Percentiles rank a stretch among this genome's conserved stretches.
phyloP scores from a whole-genome alignment of 2,329 filamentous ascomycete species.

The Hypomyces rosellus region DNA sequence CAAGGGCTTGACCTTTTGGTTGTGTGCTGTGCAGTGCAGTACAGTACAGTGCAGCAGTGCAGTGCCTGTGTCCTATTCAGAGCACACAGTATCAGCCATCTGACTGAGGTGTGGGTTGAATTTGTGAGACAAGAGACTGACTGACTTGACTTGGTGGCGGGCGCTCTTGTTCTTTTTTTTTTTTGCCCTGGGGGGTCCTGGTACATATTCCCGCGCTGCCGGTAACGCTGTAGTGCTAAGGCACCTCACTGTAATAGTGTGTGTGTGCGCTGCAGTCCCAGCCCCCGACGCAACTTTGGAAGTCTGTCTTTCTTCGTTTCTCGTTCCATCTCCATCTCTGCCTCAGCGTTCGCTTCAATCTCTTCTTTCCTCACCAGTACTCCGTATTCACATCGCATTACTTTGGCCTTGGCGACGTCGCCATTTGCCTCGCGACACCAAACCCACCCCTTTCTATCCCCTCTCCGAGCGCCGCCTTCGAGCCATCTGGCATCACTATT shows the following conservation, averaged over 20 bases:
- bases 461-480: conserved; percentile 5
- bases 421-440: conserved; percentile 8
- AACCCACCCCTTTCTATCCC: not conserved
- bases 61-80: no score
- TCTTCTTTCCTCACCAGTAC: not conserved
- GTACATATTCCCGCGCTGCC: conserved; percentile 11
- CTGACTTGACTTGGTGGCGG: not conserved
- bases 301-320: conserved; percentile 1
- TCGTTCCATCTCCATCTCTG: not conserved
- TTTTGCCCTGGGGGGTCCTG: not conserved
- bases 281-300: conserved; percentile 2
- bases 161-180: not conserved
- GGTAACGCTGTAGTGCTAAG: conserved; percentile 8
- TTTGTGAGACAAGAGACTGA: not conserved
- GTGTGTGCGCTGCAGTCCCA: conserved; percentile 10
- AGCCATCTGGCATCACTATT: not conserved
- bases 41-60: no score
- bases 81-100: no score
- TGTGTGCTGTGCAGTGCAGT: no score
- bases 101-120: no score
- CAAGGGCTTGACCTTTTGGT: no score
- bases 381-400: not conserved
- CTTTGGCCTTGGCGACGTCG: conserved; percentile 1
- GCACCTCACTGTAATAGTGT: conserved; percentile 1
- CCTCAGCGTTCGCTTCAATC: conserved; percentile 3